These are phyloP conservation scores for Barbatosphaeria neglecta DNA, from an alignment of 495 filamentous ascomycete species.

Conservation along the genomic window DNA sequence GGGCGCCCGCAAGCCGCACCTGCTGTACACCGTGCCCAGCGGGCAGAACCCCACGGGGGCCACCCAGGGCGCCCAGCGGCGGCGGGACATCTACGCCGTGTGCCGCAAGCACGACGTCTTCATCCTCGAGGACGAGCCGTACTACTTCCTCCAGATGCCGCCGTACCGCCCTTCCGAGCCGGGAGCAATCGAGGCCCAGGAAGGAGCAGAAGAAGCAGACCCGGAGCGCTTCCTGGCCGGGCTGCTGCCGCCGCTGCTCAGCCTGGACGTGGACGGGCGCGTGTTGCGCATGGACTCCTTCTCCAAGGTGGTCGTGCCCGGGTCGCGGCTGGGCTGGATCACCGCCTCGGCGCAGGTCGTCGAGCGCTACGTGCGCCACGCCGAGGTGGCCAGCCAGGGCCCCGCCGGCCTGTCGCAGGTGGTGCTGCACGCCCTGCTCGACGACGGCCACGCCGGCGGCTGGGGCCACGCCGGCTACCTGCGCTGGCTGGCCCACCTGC, in stretches of 20 bases:
- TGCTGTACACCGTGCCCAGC: slow-evolving; percentile 73
- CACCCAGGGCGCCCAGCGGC: slow-evolving; percentile 55
- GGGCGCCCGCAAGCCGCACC: slow-evolving; percentile 56
- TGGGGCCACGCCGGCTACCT: slow-evolving; percentile 94
- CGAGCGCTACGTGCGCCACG: slow-evolving; percentile 64
- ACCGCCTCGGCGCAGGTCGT: slow-evolving; percentile 74
- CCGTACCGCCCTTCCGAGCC: slow-evolving; percentile 47
- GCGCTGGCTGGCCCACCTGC: slow-evolving; percentile 76
- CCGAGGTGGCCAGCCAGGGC: slow-evolving; percentile 71
- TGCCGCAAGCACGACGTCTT: slow-evolving; percentile 72
- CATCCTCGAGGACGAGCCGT: slow-evolving; percentile 95
- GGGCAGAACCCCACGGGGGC: slow-evolving; percentile 92
- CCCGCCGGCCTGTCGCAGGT: slow-evolving; percentile 76
- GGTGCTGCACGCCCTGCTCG: slow-evolving; percentile 75
- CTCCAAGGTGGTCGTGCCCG: slow-evolving; percentile 71
- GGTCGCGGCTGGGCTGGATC: slow-evolving; percentile 66
- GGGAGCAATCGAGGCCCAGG: slow-evolving; percentile 1
- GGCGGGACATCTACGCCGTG: slow-evolving; percentile 61
- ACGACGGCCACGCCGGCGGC: slow-evolving; percentile 78
- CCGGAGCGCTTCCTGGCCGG: slow-evolving; percentile 27
- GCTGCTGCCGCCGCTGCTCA: slow-evolving; percentile 51
- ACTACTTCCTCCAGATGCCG: slow-evolving; percentile 94
- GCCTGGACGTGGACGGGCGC: slow-evolving; percentile 53
- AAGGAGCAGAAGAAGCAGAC: slow-evolving; percentile 13
- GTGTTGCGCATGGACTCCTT: slow-evolving; percentile 69